Evolutionary conservation across 441 rosid species (phyloP), one percentile per base, ranked within the genome.

Genomic region (Syzygium malaccense): DNA sequence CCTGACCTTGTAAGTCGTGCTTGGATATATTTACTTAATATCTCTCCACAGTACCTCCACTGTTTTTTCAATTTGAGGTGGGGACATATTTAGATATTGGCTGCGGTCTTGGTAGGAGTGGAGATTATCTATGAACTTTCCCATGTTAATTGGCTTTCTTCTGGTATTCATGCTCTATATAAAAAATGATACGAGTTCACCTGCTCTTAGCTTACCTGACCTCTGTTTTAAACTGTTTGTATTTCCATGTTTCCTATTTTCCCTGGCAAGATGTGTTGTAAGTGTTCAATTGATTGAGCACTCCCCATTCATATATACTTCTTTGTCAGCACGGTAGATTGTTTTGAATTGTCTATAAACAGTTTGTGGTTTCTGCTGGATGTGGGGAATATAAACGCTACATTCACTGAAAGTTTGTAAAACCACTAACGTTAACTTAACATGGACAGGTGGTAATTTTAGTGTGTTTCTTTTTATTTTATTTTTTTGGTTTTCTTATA

Each of bases 1-100:
- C 99, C 99, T 78, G 99, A 98, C 93, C 96, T 98, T 66, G 99
- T 98, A 93, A 94, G 99, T 92, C 87, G 45, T 55, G 58, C 57
- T 53, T 85, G 64, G 4, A 53, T 30, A 33, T 85, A 30, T 85
- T 85, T 57, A 19, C 45, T 85, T 30, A 30, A 49, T 23, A 28
- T 85, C 48, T 20, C 60, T 55, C 28, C 18, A 85, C 41, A 55
- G 5, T 85, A 55, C 5, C 57, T 58, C 26, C 58, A 11, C 26
- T 17, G 17, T n/a, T 85, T 7, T 85, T 5, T 18, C 86, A 37
- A 41, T 37, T 37, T 30, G 75, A 64, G 75, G 41, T 64, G 75
- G 75, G 75, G 75, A 64, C 23, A 17, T 30, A 7, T 32, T 20
- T 64, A 64, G 75, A 30, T 64, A 64, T 64, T 64, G 75, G 23